Evolutionary conservation across 2,329 filamentous ascomycete genomes (phyloP).

Genomic region (Xylariaceae sp.): DNA sequence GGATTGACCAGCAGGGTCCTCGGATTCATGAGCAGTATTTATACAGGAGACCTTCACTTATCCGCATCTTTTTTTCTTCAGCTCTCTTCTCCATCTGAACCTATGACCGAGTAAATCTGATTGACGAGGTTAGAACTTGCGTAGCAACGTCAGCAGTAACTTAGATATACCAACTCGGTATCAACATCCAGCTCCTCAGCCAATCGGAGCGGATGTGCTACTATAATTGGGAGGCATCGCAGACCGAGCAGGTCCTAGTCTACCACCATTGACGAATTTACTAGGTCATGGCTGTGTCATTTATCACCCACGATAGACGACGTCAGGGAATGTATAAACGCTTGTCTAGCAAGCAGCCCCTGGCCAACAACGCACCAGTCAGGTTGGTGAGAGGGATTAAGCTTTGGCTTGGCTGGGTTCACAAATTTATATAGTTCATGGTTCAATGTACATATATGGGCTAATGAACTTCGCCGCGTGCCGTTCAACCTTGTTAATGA

Average conservation of each 20-base stretch:
- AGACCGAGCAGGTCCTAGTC: conserved; percentile 1
- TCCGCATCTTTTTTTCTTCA: background rate
- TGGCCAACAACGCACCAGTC: too few relatives aligned
- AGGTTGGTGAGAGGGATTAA: too few relatives aligned
- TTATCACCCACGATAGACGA: background rate
- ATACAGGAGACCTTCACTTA: conserved; percentile 8
- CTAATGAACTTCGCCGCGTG: too few relatives aligned
- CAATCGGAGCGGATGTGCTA: conserved; percentile 9
- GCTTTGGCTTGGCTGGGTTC: background rate
- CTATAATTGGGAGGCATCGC: background rate
- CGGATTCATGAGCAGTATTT: conserved; percentile 27
- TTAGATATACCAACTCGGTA: too few relatives aligned
- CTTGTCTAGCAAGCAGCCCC: too few relatives aligned
- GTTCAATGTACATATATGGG: too few relatives aligned
- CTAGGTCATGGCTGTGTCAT: conserved; percentile 19
- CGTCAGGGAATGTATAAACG: conserved; percentile 11
- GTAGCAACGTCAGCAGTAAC: background rate
- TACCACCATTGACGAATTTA: conserved; percentile 10
- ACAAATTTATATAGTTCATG: too few relatives aligned
- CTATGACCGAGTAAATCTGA: background rate
- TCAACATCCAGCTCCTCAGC: too few relatives aligned
- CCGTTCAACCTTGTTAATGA: too few relatives aligned
- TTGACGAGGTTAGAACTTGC: too few relatives aligned
- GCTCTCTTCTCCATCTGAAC: background rate
- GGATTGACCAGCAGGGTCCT: conserved; percentile 27